Base-by-base conservation (phyloP, 140 eudicot genomes). In the Cichorium intybus region DNA sequence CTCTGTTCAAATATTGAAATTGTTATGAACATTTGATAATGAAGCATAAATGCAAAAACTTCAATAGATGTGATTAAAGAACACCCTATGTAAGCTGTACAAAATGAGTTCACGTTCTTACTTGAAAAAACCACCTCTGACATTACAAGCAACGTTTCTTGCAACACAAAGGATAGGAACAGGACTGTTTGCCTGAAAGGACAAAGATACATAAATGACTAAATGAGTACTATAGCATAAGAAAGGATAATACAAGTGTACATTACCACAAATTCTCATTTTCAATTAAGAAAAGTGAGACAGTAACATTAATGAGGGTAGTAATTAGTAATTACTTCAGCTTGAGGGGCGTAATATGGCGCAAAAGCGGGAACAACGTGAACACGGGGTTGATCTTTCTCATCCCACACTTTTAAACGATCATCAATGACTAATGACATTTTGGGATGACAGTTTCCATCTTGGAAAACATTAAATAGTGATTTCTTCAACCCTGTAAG, bases 361-460 rank as follows among this genome's bases (percentile, higher is more conserved):
- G 99, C 95, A 86, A 94, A 94, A 71, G 97, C 95, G 39, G 99
- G 97, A 70, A 94, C 99, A 69, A 94, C 97, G 46, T 94, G 99
- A 70, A 94, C 99, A 53, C 99, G 94, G 20, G 99, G 95, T 70
- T 94, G 99, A 82, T 94, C 99, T 77, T 75, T 86, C 79, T 94
- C 99, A 77, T 94, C 99, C 99, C 99, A 94, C 61, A 94, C 99
- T 80, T 86, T 89, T 49, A 94, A 49, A 45, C 99, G 99, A 76
- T 94, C 99, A 77, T 94, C 99, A 84, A 94, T 86, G 60, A 94
- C 97, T 77, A 94, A 75, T 37, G 95, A 75, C 97, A 94, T 89
- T 74, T 84, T 94, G n/a, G 99, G 99, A 84, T 94, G 95, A 64
- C 99, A 94, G 63, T 55, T 89, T 41, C 97, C 90, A 66, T 80